Evolutionary conservation across 495 filamentous ascomycete genomes (phyloP), one percentile per base, ranked within the genome.

Genomic region (Penicillium roqueforti): DNA sequence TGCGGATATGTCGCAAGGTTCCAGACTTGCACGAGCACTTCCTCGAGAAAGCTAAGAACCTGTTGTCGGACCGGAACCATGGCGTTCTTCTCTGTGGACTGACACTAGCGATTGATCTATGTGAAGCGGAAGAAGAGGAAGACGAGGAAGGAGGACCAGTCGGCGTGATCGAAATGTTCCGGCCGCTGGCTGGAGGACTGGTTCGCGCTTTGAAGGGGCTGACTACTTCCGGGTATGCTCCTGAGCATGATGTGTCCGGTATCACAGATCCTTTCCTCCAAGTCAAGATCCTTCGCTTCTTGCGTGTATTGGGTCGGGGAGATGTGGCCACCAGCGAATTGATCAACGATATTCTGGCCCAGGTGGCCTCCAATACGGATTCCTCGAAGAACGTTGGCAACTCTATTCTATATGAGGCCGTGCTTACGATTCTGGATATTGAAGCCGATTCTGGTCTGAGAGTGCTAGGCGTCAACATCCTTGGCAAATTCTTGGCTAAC

Each of bases 191-290:
- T 37, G 82, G 78, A 4, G 80, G 81, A 14, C 77, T 98, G n/a
- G 92, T 97, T 7, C 87, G 90, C 65, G 87, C 89, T 41, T 67
- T 98, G 62, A 98, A 97, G 78, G 84, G 86, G 3, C 71, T 98
- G 60, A 90, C 92, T 11, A 90, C 88, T 36, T 97, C 95, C 19
- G 95, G 95, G 32, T 98, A 97, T 73, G 92, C 93, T 6, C 95
- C 93, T 13, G 93, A 98, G 63, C 93, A 98, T 66, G 93, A 98
- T 66, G 93, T 98, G 10, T 95, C 91, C 13, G 93, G 93, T 18
- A 96, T 98, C 55, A 95, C 95, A 28, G 93, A 98, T 74, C 93
- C 93, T n/a, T 98, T 98, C 76, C 71, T 98, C 37, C 93, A 98
- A 69, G 91, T 95, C 70, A 97, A 97, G 78, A 91, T 98, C 46